Evolutionary conservation across 2,329 filamentous ascomycete genomes (phyloP).

Genomic region (Torrubiellomyces zombiae): DNA sequence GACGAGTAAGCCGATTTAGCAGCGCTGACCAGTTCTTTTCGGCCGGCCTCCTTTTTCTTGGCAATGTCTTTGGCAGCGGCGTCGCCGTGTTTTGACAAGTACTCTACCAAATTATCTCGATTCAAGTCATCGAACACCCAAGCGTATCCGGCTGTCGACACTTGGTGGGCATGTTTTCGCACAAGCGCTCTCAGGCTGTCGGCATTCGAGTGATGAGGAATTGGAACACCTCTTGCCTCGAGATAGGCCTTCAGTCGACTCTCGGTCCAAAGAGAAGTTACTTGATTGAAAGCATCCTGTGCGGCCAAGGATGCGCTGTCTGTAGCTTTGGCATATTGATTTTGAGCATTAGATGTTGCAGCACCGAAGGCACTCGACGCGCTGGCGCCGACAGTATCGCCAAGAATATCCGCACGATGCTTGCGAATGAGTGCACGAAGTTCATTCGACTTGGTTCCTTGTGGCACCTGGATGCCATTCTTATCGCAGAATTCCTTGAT

Average conservation of each 20-base stretch:
- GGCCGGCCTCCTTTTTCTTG: slow-evolving; percentile 46
- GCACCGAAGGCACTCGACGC: slow-evolving; percentile 49
- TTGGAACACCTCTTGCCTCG: slow-evolving; percentile 58
- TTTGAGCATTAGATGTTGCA: slow-evolving; percentile 58
- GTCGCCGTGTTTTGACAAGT: slow-evolving; percentile 35
- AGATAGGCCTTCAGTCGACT: slow-evolving; percentile 64
- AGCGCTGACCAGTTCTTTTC: slow-evolving; percentile 55
- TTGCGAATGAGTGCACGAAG: slow-evolving; percentile 79
- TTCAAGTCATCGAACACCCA: slow-evolving; percentile 73
- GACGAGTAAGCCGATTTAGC: slow-evolving; percentile 43
- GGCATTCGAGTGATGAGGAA: slow-evolving; percentile 53
- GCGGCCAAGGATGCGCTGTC: slow-evolving; percentile 45
- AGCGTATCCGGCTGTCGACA: slow-evolving; percentile 46
- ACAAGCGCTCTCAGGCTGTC: slow-evolving; percentile 61
- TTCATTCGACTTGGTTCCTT: slow-evolving; percentile 82
- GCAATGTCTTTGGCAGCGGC: slow-evolving; percentile 39
- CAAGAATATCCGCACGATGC: slow-evolving; percentile 56
- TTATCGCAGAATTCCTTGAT: slow-evolving; percentile 89
- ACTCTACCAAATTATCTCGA: slow-evolving; percentile 48
- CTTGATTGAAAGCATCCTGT: slow-evolving; percentile 50
- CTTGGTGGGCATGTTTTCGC: slow-evolving; percentile 57
- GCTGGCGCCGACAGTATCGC: slow-evolving; percentile 43
- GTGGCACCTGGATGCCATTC: slow-evolving; percentile 72
- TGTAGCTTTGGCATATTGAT: slow-evolving; percentile 62
- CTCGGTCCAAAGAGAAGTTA: slow-evolving; percentile 50